Percentiles rank a stretch among this genome's conserved stretches.
phyloP scores from a whole-genome alignment of 1,139 yeast genomes.

The Pichia sp. region DNA sequence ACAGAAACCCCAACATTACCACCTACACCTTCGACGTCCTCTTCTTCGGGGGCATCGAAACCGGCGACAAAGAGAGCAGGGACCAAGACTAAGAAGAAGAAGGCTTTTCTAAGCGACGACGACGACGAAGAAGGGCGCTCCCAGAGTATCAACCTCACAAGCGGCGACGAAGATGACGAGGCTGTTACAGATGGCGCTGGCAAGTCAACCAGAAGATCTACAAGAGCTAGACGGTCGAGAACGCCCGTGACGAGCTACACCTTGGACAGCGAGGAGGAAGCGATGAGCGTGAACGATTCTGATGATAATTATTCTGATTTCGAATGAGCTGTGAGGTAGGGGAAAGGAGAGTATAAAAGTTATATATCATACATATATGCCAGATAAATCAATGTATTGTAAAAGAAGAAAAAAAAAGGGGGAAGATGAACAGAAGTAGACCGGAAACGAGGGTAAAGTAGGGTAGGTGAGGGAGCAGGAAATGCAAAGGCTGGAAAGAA shows the following conservation, averaged over 20 bases:
- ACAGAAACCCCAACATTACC: neutral
- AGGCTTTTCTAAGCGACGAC: conserved; percentile 14
- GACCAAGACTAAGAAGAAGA: conserved; percentile 12
- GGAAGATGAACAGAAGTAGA: neutral
- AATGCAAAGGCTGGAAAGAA: neutral
- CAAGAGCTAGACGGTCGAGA: conserved; percentile 2
- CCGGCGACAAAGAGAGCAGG: conserved; percentile 11
- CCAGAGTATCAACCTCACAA: conserved; percentile 11
- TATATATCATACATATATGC: conserved; percentile 1
- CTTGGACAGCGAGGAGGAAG: conserved; percentile 17
- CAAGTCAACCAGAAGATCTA: conserved; percentile 22
- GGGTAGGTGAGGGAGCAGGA: too few relatives aligned
- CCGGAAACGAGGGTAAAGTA: too few relatives aligned
- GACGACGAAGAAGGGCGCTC: conserved; percentile 23
- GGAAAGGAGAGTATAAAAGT: neutral
- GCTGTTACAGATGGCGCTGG: conserved; percentile 9
- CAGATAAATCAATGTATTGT: neutral
- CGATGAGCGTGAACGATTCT: neutral
- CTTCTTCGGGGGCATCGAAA: neutral
- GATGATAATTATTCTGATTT: conserved; percentile 11
- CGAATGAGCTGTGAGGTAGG: neutral
- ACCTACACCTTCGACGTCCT: neutral
- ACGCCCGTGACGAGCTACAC: conserved; percentile 11
- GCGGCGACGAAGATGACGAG: conserved; percentile 16
- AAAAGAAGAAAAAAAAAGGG: neutral